Conservation (phyloP, 805 yeast genomes). For the Debaryomyces prosopidis region DNA sequence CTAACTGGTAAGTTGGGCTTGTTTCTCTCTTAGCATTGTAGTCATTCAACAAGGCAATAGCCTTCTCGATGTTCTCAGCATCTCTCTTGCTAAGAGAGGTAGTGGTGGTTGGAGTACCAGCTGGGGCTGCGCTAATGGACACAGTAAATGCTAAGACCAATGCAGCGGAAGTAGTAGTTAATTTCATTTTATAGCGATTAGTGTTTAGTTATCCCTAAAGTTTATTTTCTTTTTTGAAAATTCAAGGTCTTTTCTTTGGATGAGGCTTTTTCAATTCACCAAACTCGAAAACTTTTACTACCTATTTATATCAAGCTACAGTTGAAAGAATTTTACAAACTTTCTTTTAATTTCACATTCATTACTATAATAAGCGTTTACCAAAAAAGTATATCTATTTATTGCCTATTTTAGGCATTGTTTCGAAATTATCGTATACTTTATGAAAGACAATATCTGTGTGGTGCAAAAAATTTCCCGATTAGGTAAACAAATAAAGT, state of each 20-base stretch:
- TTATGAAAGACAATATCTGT: background rate
- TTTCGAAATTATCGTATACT: background rate
- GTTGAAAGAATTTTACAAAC: background rate
- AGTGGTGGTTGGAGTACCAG: conserved; percentile 6
- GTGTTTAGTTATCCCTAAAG: background rate
- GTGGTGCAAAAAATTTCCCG: conserved; percentile 2
- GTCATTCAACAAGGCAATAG: conserved; percentile 27
- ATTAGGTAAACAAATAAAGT: conserved; percentile 1
- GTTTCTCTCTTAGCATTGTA: conserved; percentile 31
- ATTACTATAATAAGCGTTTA: background rate
- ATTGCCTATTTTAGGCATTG: conserved; percentile 1
- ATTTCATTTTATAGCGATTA: conserved; percentile 18
- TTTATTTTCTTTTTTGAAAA: background rate
- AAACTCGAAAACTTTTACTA: background rate
- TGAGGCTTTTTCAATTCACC: background rate
- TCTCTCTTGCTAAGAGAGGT: conserved; percentile 21
- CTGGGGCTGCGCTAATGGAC: conserved; percentile 27
- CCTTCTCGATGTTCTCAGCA: conserved; percentile 21
- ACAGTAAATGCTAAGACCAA: conserved; percentile 18
- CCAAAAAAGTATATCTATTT: background rate
- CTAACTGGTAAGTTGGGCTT: conserved; percentile 22
- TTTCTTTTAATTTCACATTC: background rate
- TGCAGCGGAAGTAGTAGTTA: conserved; percentile 21
- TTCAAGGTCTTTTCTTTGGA: background rate
- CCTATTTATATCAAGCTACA: background rate